Conservation (phyloP, 768 basidiomycete species). For the Termitomyces sp. region DNA sequence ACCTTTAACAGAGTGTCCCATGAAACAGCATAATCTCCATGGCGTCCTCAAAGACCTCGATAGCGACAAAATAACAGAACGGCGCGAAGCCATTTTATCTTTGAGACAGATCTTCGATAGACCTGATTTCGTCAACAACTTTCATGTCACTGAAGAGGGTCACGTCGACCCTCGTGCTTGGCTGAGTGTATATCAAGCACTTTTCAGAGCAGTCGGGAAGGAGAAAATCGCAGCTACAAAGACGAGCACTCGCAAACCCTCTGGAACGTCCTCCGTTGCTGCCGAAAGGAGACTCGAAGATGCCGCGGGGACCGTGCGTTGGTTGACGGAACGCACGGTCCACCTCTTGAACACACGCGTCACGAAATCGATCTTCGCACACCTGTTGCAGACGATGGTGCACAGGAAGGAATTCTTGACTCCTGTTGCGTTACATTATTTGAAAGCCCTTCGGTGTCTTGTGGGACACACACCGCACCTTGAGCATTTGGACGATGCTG, state of each 20-base stretch:
- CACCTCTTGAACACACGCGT: constrained; percentile 50
- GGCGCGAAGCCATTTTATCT: constrained; percentile 54
- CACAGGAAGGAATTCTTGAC: constrained; percentile 47
- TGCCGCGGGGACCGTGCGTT: constrained; percentile 62
- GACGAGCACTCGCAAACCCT: constrained; percentile 32
- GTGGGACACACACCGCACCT: constrained; percentile 70
- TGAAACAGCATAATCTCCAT: constrained; percentile 27
- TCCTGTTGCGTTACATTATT: constrained; percentile 72
- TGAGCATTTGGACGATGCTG: constrained; percentile 58
- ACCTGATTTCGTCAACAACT: constrained; percentile 39
- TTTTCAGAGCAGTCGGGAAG: constrained; percentile 59
- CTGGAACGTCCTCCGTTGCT: constrained; percentile 31
- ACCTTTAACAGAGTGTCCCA: background rate
- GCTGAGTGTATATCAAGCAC: constrained; percentile 64
- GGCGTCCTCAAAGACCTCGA: constrained; percentile 45
- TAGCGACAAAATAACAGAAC: constrained; percentile 63
- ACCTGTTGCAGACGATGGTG: constrained; percentile 58
- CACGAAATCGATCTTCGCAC: constrained; percentile 51
- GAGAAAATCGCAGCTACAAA: constrained; percentile 53
- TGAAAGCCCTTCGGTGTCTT: constrained; percentile 68
- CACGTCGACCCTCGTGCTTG: constrained; percentile 44
- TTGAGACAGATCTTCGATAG: constrained; percentile 48
- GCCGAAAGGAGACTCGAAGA: constrained; percentile 60
- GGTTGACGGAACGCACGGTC: constrained; percentile 63
- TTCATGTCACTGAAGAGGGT: constrained; percentile 30